phyloP scores from a whole-genome alignment of 768 basidiomycete species.

The Panaeolus papilionaceus region DNA sequence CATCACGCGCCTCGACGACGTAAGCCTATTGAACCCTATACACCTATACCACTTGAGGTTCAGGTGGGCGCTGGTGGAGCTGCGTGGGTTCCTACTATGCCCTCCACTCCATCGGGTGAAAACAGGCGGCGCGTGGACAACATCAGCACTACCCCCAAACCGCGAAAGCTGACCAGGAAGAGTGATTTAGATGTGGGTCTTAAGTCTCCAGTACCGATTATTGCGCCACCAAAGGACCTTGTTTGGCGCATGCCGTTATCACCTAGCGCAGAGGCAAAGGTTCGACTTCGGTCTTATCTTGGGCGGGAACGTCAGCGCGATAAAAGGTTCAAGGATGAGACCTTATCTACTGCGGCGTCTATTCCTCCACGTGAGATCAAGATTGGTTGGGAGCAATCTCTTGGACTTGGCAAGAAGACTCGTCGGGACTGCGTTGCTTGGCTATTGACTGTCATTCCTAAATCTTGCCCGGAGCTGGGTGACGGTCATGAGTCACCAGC shows the following conservation, averaged over 20 bases:
- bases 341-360: slow-evolving; percentile 18
- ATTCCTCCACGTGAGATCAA: slow-evolving; percentile 13
- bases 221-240: slow-evolving; percentile 55
- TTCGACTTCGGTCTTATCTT: slow-evolving; percentile 46
- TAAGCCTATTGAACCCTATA: background rate
- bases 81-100: background rate
- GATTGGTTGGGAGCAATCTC: slow-evolving; percentile 29
- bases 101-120: background rate
- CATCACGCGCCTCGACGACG: background rate
- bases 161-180: background rate
- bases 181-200: background rate
- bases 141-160: background rate
- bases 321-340: slow-evolving; percentile 17
- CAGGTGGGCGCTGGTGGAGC: background rate
- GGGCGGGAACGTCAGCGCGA: slow-evolving; percentile 42
- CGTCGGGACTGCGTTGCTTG: slow-evolving; percentile 30
- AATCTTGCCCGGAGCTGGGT: background rate
- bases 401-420: slow-evolving; percentile 27
- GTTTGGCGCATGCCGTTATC: slow-evolving; percentile 39
- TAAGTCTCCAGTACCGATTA: slow-evolving; percentile 49
- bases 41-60: background rate
- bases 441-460: slow-evolving; percentile 32
- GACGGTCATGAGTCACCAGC: background rate
- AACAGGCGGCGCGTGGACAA: background rate
- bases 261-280: slow-evolving; percentile 49